Conservation (phyloP, 2,329 filamentous ascomycete species). For the Arthrobotrys entomopaga region DNA sequence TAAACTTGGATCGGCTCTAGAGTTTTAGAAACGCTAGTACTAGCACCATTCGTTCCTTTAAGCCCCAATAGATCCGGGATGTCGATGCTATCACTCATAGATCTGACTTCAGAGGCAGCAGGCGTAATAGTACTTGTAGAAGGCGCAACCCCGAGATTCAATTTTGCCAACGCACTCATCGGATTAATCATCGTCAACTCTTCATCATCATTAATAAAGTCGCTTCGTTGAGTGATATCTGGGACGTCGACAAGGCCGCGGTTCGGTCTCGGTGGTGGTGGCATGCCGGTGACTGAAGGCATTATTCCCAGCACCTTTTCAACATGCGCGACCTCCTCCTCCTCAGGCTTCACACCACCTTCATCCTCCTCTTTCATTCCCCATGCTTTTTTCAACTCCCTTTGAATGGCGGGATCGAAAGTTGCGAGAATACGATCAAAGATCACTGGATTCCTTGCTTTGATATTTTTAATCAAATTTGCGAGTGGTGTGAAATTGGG, state of each 20-base stretch:
- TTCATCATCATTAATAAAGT: constrained; percentile 56
- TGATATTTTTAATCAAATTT: constrained; percentile 57
- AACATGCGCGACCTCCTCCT: constrained; percentile 60
- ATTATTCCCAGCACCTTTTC: constrained; percentile 59
- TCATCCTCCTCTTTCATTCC: constrained; percentile 57
- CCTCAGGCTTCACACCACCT: constrained; percentile 51
- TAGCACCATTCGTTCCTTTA: constrained; percentile 33
- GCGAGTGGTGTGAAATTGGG: constrained; percentile 57
- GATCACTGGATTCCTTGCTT: constrained; percentile 53
- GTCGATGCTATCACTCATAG: constrained; percentile 30
- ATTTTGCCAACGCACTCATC: constrained; percentile 52
- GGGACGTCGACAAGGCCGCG: constrained; percentile 43
- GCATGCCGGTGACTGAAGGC: constrained; percentile 56
- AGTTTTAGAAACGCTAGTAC: constrained; percentile 38
- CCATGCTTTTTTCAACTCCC: constrained; percentile 58
- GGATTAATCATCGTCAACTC: constrained; percentile 58
- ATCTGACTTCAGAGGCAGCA: constrained; percentile 1
- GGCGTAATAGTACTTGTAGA: constrained; percentile 28
- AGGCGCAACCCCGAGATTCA: constrained; percentile 27
- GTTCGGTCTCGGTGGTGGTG: constrained; percentile 54
- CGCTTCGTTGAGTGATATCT: constrained; percentile 46
- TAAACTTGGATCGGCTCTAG: constrained; percentile 58
- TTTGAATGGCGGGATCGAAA: constrained; percentile 57
- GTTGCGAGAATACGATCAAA: constrained; percentile 59
- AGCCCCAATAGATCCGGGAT: constrained; percentile 47